Evolutionary conservation across 2,329 filamentous ascomycete species (phyloP), one percentile per base, ranked within the genome.

Genomic region (Talaromyces sp.): DNA sequence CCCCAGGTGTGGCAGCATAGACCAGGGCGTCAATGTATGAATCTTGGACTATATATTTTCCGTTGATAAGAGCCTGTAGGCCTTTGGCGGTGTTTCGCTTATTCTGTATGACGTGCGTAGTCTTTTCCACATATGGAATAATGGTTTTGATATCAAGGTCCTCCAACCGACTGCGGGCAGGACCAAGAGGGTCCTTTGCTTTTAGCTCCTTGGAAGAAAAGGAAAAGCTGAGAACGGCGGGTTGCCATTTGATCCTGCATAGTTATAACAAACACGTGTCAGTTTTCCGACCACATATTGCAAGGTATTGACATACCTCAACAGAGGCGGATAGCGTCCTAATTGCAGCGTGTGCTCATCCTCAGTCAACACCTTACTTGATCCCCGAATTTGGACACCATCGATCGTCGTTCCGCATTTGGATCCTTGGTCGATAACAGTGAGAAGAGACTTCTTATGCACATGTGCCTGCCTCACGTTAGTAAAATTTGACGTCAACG

Each of bases 1-100:
- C 78, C 4, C 75, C 73, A 0, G 81, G 74, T 0, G 79, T 81
- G 1, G 87, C 83, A 6, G 83, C 87, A 49, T 83, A 78, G 0
- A 86, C 80, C 0, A 98, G 77, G 0, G 89, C 88, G 64, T 92
- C 86, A 14, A 96, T 80, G 66, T 89, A 98, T 0, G 83, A 79
- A 38, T 84, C 81, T 3, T 85, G 85, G 11, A 98, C 91, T 49
- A 98, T 87, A 66, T 87, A 85, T 73, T 84, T 89, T 14, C 85
- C 91, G 68, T 92, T 89, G 41, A 97, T 87, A 10, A 99, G 80
- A 1, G 91, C 93, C 70, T 96, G 91, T 2, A 99, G 80, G 0
- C 90, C 91, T 65, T 91, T 92, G 0, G 93, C 84, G 0, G 91
- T 93, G 72, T 98, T 99, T 54, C 95, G 84, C 75, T 96, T 97